A percentile compares a stretch with the other conserved stretches of the same genome.
These are phyloP conservation scores for Carex littledalei DNA, from an alignment of 176 grass and related monocot species.

Conservation along the genomic window DNA sequence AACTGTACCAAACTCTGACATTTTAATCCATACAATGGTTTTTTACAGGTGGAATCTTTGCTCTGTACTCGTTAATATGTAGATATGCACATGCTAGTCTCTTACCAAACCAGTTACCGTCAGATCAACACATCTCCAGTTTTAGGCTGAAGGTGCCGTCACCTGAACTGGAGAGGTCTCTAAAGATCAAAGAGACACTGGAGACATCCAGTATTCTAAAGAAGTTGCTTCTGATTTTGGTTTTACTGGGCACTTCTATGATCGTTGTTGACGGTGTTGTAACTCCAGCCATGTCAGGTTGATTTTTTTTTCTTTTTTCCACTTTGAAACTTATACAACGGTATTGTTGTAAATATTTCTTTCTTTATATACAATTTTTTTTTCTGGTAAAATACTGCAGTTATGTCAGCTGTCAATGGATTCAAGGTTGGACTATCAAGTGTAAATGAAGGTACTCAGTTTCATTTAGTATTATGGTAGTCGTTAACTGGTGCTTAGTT, in stretches of 20 bases:
- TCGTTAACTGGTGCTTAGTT: background rate
- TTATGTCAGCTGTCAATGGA: slow-evolving; percentile 98
- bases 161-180: slow-evolving; percentile 86
- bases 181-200: slow-evolving; percentile 84
- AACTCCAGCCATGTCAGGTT: slow-evolving; percentile 97
- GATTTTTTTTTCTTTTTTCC: background rate
- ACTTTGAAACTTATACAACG: slow-evolving; percentile 7
- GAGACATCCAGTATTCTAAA: slow-evolving; percentile 81
- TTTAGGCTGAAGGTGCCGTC: slow-evolving; percentile 93
- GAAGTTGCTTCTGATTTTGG: slow-evolving; percentile 88
- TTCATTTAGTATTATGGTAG: slow-evolving; percentile 5
- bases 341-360: slow-evolving; percentile 58
- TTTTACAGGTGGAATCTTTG: slow-evolving; percentile 95
- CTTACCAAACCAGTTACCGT: slow-evolving; percentile 85
- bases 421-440: slow-evolving; percentile 88
- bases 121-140: slow-evolving; percentile 87
- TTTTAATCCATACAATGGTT: background rate
- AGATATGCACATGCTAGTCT: slow-evolving; percentile 87
- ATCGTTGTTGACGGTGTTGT: slow-evolving; percentile 87
- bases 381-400: slow-evolving; percentile 45
- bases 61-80: slow-evolving; percentile 96
- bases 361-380: slow-evolving; percentile 34
- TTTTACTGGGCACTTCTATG: slow-evolving; percentile 95
- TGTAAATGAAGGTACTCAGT: slow-evolving; percentile 72
- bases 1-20: background rate